A percentile compares a stretch with the other conserved stretches of the same genome.
phyloP scores from a whole-genome alignment of 2,329 filamentous ascomycete species.

The Leptodontidium sp. region DNA sequence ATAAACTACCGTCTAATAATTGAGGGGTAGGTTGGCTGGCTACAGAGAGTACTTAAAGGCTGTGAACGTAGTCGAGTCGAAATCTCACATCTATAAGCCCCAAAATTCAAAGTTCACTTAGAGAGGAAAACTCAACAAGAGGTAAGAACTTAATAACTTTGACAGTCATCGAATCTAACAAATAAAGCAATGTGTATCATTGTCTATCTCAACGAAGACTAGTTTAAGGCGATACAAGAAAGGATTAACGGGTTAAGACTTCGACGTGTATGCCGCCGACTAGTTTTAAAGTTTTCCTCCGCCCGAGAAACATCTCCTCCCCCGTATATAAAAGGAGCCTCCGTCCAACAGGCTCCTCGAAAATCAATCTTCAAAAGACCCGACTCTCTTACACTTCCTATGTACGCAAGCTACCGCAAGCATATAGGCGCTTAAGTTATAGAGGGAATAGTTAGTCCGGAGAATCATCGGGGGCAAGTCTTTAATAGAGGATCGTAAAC shows the following conservation, averaged over 20 bases:
- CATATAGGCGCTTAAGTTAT: slow-evolving; percentile 18
- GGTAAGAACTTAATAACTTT: neutral
- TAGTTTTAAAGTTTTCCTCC: too few species aligned
- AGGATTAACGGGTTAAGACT: slow-evolving; percentile 15
- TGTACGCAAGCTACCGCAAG: slow-evolving; percentile 25
- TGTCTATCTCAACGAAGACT: slow-evolving; percentile 17
- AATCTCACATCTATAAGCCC: too few species aligned
- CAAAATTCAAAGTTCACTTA: slow-evolving; percentile 8
- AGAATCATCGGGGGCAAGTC: slow-evolving; percentile 18
- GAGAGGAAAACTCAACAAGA: slow-evolving; percentile 1
- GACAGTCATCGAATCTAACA: too few species aligned
- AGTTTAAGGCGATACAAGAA: slow-evolving; percentile 5
- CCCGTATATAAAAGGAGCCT: slow-evolving; percentile 20
- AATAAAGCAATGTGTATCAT: too few species aligned
- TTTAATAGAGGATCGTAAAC: slow-evolving; percentile 14
- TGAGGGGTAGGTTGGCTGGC: slow-evolving; percentile 11
- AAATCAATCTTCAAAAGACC: slow-evolving; percentile 25
- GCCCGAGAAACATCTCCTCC: slow-evolving; percentile 21
- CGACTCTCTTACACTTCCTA: too few species aligned
- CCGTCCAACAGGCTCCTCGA: slow-evolving; percentile 4
- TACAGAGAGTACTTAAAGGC: slow-evolving; percentile 16
- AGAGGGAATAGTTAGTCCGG: slow-evolving; percentile 10
- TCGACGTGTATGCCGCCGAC: too few species aligned
- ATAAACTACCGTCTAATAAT: too few species aligned
- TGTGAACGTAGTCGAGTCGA: slow-evolving; percentile 8